Percentiles rank a stretch among this genome's conserved stretches.
Conservation (phyloP, 148 eudicot genomes). For the Chenopodium formosanum region DNA sequence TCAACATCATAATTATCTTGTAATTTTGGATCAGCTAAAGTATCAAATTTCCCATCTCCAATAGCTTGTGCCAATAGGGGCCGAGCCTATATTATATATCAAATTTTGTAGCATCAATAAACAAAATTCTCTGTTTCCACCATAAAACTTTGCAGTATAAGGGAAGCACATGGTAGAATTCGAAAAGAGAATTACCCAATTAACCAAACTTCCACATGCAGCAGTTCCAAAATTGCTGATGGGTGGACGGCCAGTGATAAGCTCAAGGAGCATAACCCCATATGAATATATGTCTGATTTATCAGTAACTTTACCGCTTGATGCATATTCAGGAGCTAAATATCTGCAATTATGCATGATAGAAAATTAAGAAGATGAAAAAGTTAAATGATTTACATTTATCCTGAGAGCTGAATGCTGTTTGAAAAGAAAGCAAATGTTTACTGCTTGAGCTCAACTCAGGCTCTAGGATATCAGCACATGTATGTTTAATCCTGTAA, state of each 20-base stretch:
- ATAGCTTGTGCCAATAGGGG: constrained; percentile 48
- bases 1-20: constrained; percentile 29
- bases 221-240: constrained; percentile 32
- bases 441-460: neutral
- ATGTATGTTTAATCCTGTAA: neutral
- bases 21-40: constrained; percentile 43
- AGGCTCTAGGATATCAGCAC: neutral
- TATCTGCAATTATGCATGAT: constrained; percentile 23
- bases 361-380: neutral
- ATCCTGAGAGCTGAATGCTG: neutral
- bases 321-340: constrained; percentile 50
- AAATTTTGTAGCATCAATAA: neutral
- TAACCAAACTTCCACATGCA: constrained; percentile 39
- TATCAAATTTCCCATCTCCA: constrained; percentile 35
- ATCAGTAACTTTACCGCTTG: constrained; percentile 51
- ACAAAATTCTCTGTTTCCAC: neutral
- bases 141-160: neutral
- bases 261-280: constrained; percentile 55
- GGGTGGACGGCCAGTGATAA: constrained; percentile 48
- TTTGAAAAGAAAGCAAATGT: neutral
- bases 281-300: constrained; percentile 54
- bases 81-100: constrained; percentile 37
- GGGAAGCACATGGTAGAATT: neutral
- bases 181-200: constrained; percentile 33
- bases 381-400: neutral